phyloP scores from a whole-genome alignment of 164 flowering plant species.

The Umbilicus rupestris region DNA sequence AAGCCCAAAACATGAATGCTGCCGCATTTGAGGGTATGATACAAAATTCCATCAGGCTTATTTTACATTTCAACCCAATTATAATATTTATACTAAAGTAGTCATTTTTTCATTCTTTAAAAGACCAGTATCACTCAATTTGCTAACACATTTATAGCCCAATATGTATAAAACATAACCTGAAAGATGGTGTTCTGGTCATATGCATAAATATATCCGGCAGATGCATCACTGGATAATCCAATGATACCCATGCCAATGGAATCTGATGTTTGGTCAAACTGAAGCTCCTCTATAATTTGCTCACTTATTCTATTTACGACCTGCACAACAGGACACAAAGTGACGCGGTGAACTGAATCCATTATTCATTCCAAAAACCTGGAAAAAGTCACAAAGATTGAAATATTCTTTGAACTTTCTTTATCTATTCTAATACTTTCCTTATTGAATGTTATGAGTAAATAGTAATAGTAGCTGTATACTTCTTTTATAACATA shows the following conservation, averaged over 20 bases:
- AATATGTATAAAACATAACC: constrained; percentile 32
- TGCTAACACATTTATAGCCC: not conserved
- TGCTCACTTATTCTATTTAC: constrained; percentile 89
- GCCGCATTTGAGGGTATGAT: not conserved
- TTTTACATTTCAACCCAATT: not conserved
- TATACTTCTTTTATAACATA: not conserved
- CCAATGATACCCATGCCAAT: constrained; percentile 79
- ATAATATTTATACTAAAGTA: too few relatives aligned
- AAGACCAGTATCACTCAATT: not conserved
- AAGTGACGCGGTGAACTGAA: not conserved
- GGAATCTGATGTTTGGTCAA: constrained; percentile 74
- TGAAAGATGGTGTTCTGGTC: constrained; percentile 91
- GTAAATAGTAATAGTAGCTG: not conserved
- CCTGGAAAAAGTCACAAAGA: not conserved
- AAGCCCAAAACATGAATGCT: not conserved
- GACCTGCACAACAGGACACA: constrained; percentile 35
- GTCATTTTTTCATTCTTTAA: not conserved
- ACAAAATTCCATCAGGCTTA: not conserved
- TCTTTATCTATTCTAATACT: not conserved
- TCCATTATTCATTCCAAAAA: not conserved
- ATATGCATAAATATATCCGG: constrained; percentile 94
- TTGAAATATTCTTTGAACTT: not conserved
- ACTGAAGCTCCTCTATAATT: constrained; percentile 84
- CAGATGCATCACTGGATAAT: constrained; percentile 96
- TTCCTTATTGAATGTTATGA: not conserved